These are phyloP conservation scores for Linum trigynum DNA, from an alignment of 345 rosid species.

Conservation along the genomic window DNA sequence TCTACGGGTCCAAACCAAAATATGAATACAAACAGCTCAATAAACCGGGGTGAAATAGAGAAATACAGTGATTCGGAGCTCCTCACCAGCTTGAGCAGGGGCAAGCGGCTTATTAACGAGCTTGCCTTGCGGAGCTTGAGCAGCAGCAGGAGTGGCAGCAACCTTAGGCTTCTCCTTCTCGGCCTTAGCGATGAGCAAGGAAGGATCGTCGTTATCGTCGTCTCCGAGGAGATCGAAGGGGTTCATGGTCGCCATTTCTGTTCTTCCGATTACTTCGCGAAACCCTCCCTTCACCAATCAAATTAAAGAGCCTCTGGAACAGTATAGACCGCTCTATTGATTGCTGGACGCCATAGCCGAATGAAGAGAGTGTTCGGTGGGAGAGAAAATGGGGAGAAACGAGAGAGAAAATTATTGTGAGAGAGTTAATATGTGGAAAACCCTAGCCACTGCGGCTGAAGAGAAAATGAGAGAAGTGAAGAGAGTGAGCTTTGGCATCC, in stretches of 20 bases:
- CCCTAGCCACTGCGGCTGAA: not conserved
- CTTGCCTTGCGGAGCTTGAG: constrained; percentile 32
- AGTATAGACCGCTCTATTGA: not conserved
- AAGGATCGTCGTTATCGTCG: constrained; percentile 75
- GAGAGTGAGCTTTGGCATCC: not conserved
- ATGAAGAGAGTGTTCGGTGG: not conserved
- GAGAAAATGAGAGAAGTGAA: not conserved
- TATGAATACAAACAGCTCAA: too few species aligned
- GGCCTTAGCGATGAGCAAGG: constrained; percentile 40
- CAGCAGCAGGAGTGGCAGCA: constrained; percentile 23
- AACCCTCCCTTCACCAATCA: not conserved
- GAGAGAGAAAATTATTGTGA: not conserved
- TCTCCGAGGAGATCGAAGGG: constrained; percentile 81
- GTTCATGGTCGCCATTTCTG: constrained; percentile 71
- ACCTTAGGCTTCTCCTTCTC: constrained; percentile 51
- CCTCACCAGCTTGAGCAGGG: constrained; percentile 76
- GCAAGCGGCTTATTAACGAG: constrained; percentile 71
- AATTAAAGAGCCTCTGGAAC: not conserved
- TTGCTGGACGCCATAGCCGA: not conserved
- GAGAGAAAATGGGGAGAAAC: not conserved
- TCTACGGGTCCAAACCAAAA: too few species aligned
- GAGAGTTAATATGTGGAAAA: not conserved
- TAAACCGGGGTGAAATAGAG: too few species aligned
- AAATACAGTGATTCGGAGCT: too few species aligned
- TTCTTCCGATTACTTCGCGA: not conserved